phyloP scores from a whole-genome alignment of 768 basidiomycete species.

The Gloeopeniophorella convolvens region DNA sequence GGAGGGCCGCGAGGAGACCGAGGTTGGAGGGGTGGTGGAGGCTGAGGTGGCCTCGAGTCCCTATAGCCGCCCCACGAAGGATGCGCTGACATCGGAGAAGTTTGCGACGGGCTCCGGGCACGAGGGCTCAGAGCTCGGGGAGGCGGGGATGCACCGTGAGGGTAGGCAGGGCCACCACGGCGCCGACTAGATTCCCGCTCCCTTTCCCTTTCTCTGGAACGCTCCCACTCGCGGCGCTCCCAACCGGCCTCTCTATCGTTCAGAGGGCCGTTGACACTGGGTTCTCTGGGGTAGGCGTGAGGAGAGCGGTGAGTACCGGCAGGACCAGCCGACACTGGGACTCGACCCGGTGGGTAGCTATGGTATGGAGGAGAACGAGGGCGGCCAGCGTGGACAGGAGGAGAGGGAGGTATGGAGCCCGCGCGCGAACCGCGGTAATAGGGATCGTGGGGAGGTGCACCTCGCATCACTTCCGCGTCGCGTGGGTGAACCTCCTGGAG shows the following conservation, averaged over 20 bases:
- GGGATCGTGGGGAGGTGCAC: constrained; percentile 46
- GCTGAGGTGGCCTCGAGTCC: constrained; percentile 46
- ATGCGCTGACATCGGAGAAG: constrained; percentile 52
- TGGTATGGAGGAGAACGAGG: constrained; percentile 49
- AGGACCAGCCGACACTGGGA: constrained; percentile 47
- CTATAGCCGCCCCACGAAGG: constrained; percentile 44
- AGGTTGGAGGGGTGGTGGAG: constrained; percentile 29
- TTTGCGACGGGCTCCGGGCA: constrained; percentile 31
- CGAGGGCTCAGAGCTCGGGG: constrained; percentile 40
- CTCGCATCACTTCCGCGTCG: constrained; percentile 46
- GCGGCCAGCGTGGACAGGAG: constrained; percentile 40
- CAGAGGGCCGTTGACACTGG: constrained; percentile 35
- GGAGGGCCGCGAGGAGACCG: constrained; percentile 14
- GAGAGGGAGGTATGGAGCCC: constrained; percentile 55
- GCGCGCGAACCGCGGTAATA: constrained; percentile 51
- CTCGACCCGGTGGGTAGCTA: constrained; percentile 42
- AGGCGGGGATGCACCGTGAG: constrained; percentile 26
- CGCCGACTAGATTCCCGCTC: constrained; percentile 20
- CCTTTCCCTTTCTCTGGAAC: too few relatives aligned
- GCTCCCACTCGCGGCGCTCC: constrained; percentile 62
- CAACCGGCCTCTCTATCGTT: constrained; percentile 50
- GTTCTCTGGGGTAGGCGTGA: constrained; percentile 49
- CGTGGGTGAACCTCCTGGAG: constrained; percentile 53
- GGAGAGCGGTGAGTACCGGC: constrained; percentile 53
- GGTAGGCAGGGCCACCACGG: constrained; percentile 28